Base-by-base conservation (phyloP, 768 basidiomycete species). In the Tephrocybe sp. region DNA sequence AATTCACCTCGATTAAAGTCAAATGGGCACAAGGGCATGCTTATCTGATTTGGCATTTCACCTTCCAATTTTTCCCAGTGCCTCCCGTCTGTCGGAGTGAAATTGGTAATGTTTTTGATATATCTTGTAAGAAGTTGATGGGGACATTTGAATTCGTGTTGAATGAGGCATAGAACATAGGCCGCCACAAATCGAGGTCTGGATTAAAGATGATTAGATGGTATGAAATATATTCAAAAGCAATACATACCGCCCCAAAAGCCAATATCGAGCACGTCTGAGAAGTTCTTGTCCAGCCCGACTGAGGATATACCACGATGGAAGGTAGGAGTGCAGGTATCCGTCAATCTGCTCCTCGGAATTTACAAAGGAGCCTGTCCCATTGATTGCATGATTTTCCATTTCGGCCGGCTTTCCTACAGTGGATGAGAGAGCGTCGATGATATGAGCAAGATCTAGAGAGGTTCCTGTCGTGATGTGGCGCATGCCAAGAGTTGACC, bases 81-180 rank as follows among this genome's bases (percentile, higher is more conserved):
- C 3, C 14, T 30, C 21, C 38, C 48, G 32, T 49, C 46, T 15
- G 15, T 5, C 3, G 46, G 46, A 26, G 1, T 2, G n/a, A 47
- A 47, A 3, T 26, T n/a, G 11, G 48, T 49, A 3, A 49, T 30
- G 6, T 25, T 15, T 32, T 23, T 17, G 18, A 49, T 40, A n/a
- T 49, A 49, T 15, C 18, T 20, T 4, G 48, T 39, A 15, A 49
- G 48, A 7, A 49, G 48, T 15, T 32, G 37, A 15, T 49, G 48
- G 10, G n/a, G 23, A 18, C 3, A 15, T 24, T 41, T 37, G 23
- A 33, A 49, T 23, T 49, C 2, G 15, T 49, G 20, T 2, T 20
- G 30, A 18, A 49, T 41, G 39, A 49, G 38, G 21, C 3, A 40
- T 20, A 39, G 15, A 23, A 49, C 39, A 41, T 39, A 49, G 7